Percentiles rank a stretch among this genome's conserved stretches.
These are phyloP conservation scores for Epichloe gansuensis DNA, from an alignment of 2,329 filamentous ascomycete species.

Conservation along the genomic window DNA sequence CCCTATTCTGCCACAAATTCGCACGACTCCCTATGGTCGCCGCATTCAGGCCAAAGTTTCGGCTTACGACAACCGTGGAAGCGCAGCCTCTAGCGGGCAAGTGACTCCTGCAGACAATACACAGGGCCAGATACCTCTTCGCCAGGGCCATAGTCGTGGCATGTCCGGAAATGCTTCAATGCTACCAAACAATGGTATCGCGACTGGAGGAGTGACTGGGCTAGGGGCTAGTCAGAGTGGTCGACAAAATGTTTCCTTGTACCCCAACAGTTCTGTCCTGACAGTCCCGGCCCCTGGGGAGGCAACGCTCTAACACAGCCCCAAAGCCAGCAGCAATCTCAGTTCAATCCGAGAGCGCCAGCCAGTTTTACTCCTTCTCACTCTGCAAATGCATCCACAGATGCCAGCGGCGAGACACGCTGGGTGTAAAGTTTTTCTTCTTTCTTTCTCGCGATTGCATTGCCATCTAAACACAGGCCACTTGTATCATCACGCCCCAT, in stretches of 20 bases:
- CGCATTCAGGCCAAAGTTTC: constrained; percentile 85
- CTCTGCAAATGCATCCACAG: constrained; percentile 14
- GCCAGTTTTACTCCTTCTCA: constrained; percentile 15
- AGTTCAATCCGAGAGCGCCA: constrained; percentile 17
- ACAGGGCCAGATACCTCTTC: constrained; percentile 41
- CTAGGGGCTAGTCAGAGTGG: constrained; percentile 11
- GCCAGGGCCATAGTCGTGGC: constrained; percentile 29
- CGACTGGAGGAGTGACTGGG: constrained; percentile 13
- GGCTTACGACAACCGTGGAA: constrained; percentile 39
- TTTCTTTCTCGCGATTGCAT: constrained; percentile 12
- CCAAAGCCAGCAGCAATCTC: constrained; percentile 11
- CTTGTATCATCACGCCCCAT: constrained; percentile 17
- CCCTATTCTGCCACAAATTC: constrained; percentile 71
- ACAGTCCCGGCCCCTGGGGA: constrained; percentile 17
- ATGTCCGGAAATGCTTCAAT: constrained; percentile 28
- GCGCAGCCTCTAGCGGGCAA: constrained; percentile 34
- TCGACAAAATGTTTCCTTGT: constrained; percentile 24
- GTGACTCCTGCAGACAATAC: constrained; percentile 40
- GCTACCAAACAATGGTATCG: constrained; percentile 17
- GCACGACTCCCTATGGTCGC: constrained; percentile 85
- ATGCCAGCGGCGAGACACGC: constrained; percentile 21
- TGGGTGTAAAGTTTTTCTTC: constrained; percentile 24
- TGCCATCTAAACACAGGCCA: constrained; percentile 14
- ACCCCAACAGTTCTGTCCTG: constrained; percentile 21
- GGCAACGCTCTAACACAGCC: constrained; percentile 17